Base-by-base conservation (phyloP, 495 filamentous ascomycete species). In the Penicillium paxilli region DNA sequence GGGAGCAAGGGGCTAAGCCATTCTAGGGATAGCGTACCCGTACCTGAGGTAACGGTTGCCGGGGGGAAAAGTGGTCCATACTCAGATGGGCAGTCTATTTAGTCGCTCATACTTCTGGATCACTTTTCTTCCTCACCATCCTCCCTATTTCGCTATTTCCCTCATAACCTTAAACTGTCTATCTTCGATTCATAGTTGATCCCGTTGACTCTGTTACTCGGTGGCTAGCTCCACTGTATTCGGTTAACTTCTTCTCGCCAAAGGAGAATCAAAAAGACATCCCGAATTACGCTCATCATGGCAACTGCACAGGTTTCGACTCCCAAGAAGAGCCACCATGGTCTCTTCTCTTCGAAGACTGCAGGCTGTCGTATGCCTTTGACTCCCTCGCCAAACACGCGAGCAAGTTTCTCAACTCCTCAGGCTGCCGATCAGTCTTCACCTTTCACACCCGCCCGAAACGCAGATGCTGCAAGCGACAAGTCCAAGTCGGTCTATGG, bases 301-400 rank as follows among this genome's bases (percentile, higher is more conserved):
- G 91, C 94, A 70, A 89, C 90, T 66, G 82, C 85, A 72, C 81
- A 88, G 63, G 87, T 97, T 68, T 88, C 89, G 50, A 98, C 94
- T 51, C 94, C 94, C 35, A 78, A 93, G 68, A 96, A 95, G 82
- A 92, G 87, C 80, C 93, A 96, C 72, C 83, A 88, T 72, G 90
- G 90, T 49, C 81, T 96, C 63, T 97, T 98, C 78, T 93, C 90
- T 52, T 84, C 88, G 58, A 91, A 90, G 70, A 93, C 91, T 63
- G 94, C 91, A 63, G 93, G 92, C 68, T 91, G 92, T 64, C 90
- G 95, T 46, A 91, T 96, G 82, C 92, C 93, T 56, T 75, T 97
- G 62, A 96, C 94, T 1, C 95, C 94, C 11, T 97, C 94, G 3
- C 95, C 94, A 37, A 85, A 87, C 47, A 78, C 77, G 30, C 75